Evolutionary conservation across 306 rosid species (phyloP).

Genomic region (Sesbania bispinosa): DNA sequence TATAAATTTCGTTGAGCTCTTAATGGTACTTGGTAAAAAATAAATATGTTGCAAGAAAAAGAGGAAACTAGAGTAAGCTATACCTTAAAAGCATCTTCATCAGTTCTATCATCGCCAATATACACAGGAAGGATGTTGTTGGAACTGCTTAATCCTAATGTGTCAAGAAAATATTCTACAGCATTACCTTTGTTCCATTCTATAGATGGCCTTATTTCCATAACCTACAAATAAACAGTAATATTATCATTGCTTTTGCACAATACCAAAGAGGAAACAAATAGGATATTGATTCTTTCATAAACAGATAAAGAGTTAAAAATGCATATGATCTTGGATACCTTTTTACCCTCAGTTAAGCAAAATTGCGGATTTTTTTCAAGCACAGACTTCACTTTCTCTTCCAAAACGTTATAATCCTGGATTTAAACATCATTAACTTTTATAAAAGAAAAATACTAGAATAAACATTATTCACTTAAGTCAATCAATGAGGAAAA

Average conservation of each 20-base stretch:
- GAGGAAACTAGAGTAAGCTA: not conserved
- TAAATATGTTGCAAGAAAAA: not conserved
- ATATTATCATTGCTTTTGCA: not conserved
- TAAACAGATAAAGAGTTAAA: not conserved
- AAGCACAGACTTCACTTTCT: slow-evolving; percentile 62
- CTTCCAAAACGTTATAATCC: slow-evolving; percentile 66
- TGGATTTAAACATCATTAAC: slow-evolving; percentile 27
- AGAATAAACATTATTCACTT: not conserved
- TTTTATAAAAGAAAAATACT: not conserved
- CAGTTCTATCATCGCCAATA: slow-evolving; percentile 87
- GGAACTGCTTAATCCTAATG: slow-evolving; percentile 53
- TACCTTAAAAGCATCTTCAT: slow-evolving; percentile 97
- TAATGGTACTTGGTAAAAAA: not conserved
- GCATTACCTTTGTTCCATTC: slow-evolving; percentile 98
- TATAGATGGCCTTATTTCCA: slow-evolving; percentile 89
- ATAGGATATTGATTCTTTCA: not conserved
- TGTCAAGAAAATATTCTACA: slow-evolving; percentile 69
- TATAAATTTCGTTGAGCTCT: not conserved
- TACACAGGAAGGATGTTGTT: slow-evolving; percentile 68
- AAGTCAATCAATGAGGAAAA: not conserved
- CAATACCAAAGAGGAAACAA: not conserved
- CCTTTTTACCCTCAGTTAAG: slow-evolving; percentile 77
- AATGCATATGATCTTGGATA: slow-evolving; percentile 14
- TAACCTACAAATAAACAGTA: slow-evolving; percentile 42
- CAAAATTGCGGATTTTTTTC: slow-evolving; percentile 54